Conservation (phyloP, 768 basidiomycete species). For the Rhizopogon vesiculosus region DNA sequence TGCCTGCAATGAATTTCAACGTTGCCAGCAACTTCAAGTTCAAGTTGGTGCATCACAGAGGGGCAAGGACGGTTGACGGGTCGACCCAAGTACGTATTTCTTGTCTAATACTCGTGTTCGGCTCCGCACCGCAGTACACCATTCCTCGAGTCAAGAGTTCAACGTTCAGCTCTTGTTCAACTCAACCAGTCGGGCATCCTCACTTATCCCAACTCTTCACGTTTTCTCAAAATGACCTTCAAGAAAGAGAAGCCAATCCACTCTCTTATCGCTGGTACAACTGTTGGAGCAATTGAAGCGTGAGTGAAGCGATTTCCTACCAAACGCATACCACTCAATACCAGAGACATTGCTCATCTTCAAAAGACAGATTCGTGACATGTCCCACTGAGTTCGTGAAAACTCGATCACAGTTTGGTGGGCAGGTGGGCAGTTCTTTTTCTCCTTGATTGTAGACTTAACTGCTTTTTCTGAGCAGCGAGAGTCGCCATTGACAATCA, state of each 20-base stretch:
- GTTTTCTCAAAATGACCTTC: slow-evolving; percentile 32
- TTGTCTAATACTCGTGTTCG: too few species aligned
- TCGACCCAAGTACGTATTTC: too few species aligned
- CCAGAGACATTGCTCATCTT: slow-evolving; percentile 14
- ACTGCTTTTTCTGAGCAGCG: slow-evolving; percentile 30
- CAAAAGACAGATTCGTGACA: slow-evolving; percentile 64
- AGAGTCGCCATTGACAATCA: slow-evolving; percentile 69
- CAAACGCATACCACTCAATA: too few species aligned
- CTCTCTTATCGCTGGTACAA: slow-evolving; percentile 86
- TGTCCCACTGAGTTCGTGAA: slow-evolving; percentile 93
- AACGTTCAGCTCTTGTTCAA: too few species aligned
- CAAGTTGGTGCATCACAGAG: too few species aligned
- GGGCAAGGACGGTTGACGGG: too few species aligned
- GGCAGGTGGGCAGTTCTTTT: slow-evolving; percentile 43
- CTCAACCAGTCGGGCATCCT: not conserved
- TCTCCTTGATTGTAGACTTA: not conserved
- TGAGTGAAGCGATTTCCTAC: slow-evolving; percentile 32
- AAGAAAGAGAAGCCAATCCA: slow-evolving; percentile 81
- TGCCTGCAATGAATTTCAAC: too few species aligned
- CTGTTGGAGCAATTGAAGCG: slow-evolving; percentile 93
- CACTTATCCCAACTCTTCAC: not conserved
- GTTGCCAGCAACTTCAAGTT: too few species aligned
- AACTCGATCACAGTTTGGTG: slow-evolving; percentile 89
- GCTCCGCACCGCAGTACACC: not conserved
- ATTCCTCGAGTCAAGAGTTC: not conserved